These are phyloP conservation scores for Fusarium tanahbumbuense DNA, from an alignment of 2,329 filamentous ascomycete species.

Conservation along the genomic window DNA sequence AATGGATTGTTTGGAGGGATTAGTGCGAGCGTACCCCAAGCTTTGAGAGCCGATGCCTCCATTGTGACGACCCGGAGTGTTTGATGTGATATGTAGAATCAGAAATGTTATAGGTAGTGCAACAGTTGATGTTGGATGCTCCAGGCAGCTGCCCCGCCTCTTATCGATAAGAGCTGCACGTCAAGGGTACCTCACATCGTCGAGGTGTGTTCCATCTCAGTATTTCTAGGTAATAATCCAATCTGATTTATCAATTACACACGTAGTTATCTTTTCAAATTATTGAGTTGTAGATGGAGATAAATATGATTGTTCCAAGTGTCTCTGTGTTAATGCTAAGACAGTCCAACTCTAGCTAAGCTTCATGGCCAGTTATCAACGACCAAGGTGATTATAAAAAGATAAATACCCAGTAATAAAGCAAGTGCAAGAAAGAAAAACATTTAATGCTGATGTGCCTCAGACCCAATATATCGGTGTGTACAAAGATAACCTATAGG, in stretches of 20 bases:
- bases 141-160: constrained; percentile 44
- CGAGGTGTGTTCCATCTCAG: background rate
- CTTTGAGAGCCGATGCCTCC: constrained; percentile 49
- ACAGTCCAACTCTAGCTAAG: background rate
- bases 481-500: background rate
- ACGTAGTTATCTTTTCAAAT: background rate
- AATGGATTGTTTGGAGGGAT: background rate
- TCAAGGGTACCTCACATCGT: background rate
- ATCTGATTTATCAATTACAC: background rate
- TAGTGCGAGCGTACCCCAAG: constrained; percentile 42
- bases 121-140: constrained; percentile 32
- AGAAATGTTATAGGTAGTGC: constrained; percentile 23
- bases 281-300: background rate
- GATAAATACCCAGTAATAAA: background rate
- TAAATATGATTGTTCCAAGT: background rate
- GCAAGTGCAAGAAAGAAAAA: background rate
- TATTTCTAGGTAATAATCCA: background rate
- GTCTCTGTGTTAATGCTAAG: background rate
- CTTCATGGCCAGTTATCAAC: background rate
- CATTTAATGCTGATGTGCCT: background rate
- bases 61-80: constrained; percentile 36
- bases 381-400: background rate
- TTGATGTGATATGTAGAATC: constrained; percentile 20
- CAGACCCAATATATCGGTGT: background rate
- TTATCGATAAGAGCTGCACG: constrained; percentile 46